Base-by-base conservation (phyloP, 345 rosid genomes). In the Erodium maritimum region DNA sequence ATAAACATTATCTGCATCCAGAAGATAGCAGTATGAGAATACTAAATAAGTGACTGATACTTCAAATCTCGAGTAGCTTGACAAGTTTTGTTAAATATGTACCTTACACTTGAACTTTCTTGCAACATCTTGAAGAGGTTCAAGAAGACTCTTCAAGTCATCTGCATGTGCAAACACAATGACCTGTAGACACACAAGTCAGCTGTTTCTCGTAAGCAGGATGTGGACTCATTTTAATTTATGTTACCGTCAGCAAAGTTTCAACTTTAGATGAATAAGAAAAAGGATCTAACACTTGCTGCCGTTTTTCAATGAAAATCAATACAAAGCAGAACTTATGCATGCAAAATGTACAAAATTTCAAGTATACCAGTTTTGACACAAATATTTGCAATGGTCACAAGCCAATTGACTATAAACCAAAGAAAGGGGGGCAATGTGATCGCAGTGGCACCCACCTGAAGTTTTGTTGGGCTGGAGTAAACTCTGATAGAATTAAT, bases 81-180 rank as follows among this genome's bases (percentile, higher is more conserved):
- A 73, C 56, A 58, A 58, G 60, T 29, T 55, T 20, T 54, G 23
- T 51, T 18, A 45, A 58, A 56, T 4, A 61, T 50, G 50, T 67
- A 87, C 97, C 94, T 81, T 72, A 6, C 71, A 62, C 72, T 77
- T 81, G 82, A 87, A 85, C 61, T 76, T 87, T 65, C 82, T 81
- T 21, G 97, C 95, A 66, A 81, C 65, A 63, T 73, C 73, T 72
- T 80, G 85, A 54, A 87, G 90, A 65, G 79, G 75, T 73, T 72
- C 74, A 19, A 66, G 73, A 59, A 83, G 79, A 50, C 67, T 75
- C 69, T 77, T 59, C 62, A 85, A 76, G 23, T 82, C 88, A 63
- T 81, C 85, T 62, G 73, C 78, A 33, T 76, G 64, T n/a, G 86
- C 77, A 68, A 90, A 87, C 66, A 87, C 52, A 62, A 80, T 73